Conservation (phyloP, 768 basidiomycete genomes). For the Russula brevipes region DNA sequence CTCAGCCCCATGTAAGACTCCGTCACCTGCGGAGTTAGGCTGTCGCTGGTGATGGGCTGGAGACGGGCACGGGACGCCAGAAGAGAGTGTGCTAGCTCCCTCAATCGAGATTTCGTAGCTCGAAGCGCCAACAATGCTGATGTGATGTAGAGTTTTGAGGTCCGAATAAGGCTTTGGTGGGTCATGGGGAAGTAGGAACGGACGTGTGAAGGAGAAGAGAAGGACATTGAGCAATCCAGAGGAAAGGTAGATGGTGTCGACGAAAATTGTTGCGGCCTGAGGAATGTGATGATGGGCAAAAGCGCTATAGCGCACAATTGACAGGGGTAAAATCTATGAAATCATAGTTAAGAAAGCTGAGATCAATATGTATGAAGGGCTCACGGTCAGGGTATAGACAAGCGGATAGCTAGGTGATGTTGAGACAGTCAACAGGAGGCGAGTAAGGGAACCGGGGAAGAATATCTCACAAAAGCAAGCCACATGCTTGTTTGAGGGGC, state of each 20-base stretch:
- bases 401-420: background rate
- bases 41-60: no score
- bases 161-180: no score
- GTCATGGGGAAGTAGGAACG: background rate
- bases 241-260: background rate
- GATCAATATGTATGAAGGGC: no score
- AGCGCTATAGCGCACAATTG: background rate
- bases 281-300: background rate
- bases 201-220: background rate
- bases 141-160: no score
- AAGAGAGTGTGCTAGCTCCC: no score
- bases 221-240: background rate
- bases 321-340: background rate
- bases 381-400: background rate
- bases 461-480: constrained; percentile 1
- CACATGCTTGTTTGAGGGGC: background rate
- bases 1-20: background rate
- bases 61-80: no score
- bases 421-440: background rate
- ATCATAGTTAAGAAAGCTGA: background rate
- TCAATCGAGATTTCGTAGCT: no score
- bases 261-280: background rate
- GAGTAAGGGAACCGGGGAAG: background rate
- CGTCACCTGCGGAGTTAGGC: background rate
- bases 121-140: no score